Base-by-base conservation (phyloP, 768 basidiomycete species). In the Suillus weaverae region DNA sequence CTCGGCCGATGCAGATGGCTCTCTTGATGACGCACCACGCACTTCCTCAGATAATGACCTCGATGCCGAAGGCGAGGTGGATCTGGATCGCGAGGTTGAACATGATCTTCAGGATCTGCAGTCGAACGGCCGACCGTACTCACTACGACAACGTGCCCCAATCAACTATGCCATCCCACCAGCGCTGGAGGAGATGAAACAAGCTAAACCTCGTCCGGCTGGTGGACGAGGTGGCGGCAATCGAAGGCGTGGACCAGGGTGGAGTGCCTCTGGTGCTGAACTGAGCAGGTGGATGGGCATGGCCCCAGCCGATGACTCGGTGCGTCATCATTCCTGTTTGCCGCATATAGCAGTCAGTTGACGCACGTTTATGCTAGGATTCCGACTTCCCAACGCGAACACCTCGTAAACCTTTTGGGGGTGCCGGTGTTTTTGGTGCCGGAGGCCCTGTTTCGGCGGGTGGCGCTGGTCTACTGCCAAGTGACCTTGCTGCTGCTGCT, bases 111-210 rank as follows among this genome's bases (percentile, higher is more conserved):
- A 75, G 63, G 84, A 84, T 61, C 60, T 76, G 18, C 82, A 82
- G 54, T 0, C 1, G 10, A 75, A 78, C 33, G 71, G 73, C 35
- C 65, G 63, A 70, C 72, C 73, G 22, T 94, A 94, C 69, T 71
- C 86, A 0, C 79, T 94, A 43, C 81, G 92, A 22, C 85, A 87
- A 70, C 80, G 92, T 60, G 72, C 71, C 83, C 84, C 69, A 60
- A 86, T 94, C 69, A 92, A 94, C 71, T 94, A 94, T 63, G 88
- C 89, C 14, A 90, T 93, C 26, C 91, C 90, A 1, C 92, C 92
- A 0, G 89, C 92, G 1, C 78, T 94, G 18, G 92, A 94, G 59
- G 91, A 93, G 41, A 77, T 90, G 73, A 77, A 68, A 30, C 76
- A 75, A 6, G 76, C 79, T 43, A 78, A 70, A 61, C 70, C 73